Conservation (phyloP, 495 filamentous ascomycete genomes). For the Neurospora intermedia region DNA sequence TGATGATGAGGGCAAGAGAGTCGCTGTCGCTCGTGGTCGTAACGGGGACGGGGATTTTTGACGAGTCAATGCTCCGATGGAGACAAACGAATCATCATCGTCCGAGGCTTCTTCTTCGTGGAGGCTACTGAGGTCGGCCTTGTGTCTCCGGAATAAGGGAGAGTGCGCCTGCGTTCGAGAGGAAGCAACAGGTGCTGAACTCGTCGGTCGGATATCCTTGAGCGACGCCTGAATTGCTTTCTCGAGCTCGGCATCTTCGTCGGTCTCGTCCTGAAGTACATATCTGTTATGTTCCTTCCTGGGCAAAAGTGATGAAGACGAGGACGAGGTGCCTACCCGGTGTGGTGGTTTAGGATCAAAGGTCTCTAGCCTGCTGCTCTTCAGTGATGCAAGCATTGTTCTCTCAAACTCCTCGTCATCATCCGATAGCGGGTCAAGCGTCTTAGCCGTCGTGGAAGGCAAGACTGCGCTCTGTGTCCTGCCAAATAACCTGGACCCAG, state of each 20-base stretch:
- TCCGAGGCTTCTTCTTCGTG: neutral
- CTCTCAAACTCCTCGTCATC: constrained; percentile 8
- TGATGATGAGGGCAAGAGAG: too few species aligned
- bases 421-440: constrained; percentile 4
- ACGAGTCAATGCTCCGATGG: neutral
- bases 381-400: neutral
- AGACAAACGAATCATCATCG: constrained; percentile 11
- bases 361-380: neutral
- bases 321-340: neutral
- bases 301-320: neutral
- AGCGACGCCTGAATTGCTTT: neutral
- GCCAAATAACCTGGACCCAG: neutral
- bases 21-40: neutral
- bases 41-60: neutral
- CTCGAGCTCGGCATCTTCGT: neutral
- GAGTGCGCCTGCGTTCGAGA: neutral
- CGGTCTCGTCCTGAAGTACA: neutral
- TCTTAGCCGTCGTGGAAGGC: neutral
- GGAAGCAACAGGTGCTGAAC: neutral
- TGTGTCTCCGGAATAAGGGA: neutral
- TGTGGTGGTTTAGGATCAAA: neutral
- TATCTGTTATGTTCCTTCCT: neutral
- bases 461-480: neutral
- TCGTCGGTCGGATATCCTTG: neutral
- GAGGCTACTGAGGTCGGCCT: neutral